Conservation (phyloP, 2,329 filamentous ascomycete species). For the Fusarium duplospermum region DNA sequence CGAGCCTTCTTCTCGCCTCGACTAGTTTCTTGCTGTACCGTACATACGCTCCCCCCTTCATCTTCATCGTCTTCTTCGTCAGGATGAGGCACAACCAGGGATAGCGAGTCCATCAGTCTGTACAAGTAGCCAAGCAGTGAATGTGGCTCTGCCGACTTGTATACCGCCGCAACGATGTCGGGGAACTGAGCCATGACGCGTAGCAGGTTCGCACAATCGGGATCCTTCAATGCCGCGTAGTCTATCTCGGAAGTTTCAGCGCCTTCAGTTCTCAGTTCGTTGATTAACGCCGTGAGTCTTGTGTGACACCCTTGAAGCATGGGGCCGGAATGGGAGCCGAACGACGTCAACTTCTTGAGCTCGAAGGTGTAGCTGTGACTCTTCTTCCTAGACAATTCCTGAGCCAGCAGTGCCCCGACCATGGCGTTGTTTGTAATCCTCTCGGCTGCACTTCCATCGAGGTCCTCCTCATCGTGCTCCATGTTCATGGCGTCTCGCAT, state of each 20-base stretch:
- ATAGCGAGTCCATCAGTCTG: conserved; percentile 10
- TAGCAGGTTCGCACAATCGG: conserved; percentile 53
- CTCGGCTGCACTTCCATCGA: background rate
- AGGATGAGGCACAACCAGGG: background rate
- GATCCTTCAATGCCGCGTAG: background rate
- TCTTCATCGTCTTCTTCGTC: background rate
- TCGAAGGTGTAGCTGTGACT: conserved; percentile 36
- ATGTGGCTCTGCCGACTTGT: conserved; percentile 73
- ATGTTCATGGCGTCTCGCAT: background rate
- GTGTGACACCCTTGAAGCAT: background rate
- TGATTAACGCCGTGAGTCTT: background rate
- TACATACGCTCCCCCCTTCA: background rate
- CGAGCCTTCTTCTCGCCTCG: background rate
- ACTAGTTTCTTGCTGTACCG: background rate
- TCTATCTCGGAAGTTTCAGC: background rate
- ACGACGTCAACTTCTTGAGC: conserved; percentile 11
- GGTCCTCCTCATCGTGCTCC: background rate
- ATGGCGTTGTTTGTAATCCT: conserved; percentile 5
- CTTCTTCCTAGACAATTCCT: conserved; percentile 38
- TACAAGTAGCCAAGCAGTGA: conserved; percentile 71
- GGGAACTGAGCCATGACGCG: conserved; percentile 72
- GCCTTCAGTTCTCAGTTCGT: background rate
- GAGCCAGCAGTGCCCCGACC: conserved; percentile 15
- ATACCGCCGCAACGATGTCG: conserved; percentile 70
- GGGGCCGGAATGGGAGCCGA: background rate